These are phyloP conservation scores for Lactarius tabidus DNA, from an alignment of 768 basidiomycete species.

Conservation along the genomic window DNA sequence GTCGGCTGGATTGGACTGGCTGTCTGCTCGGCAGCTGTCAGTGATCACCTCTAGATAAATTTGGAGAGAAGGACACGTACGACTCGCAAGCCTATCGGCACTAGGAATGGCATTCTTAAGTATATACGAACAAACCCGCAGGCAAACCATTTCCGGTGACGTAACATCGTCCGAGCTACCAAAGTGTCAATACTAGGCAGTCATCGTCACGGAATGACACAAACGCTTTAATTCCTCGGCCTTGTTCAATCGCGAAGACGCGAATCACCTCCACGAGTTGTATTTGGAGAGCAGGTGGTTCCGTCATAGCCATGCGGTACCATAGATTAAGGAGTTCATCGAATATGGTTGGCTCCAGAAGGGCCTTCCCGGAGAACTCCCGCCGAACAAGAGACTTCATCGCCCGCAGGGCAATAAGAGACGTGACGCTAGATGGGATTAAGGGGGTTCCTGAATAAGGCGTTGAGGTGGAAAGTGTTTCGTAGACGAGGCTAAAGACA, in stretches of 20 bases:
- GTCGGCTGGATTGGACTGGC: slow-evolving; percentile 42
- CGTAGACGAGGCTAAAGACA: slow-evolving; percentile 91
- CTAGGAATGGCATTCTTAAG: slow-evolving; percentile 67
- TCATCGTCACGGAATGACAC: not conserved
- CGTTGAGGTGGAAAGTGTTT: slow-evolving; percentile 68
- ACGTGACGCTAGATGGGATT: slow-evolving; percentile 39
- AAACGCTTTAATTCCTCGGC: slow-evolving; percentile 20
- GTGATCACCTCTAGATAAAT: not conserved
- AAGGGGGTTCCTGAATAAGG: slow-evolving; percentile 48
- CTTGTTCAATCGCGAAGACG: slow-evolving; percentile 39
- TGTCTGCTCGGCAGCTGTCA: slow-evolving; percentile 36
- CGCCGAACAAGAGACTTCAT: slow-evolving; percentile 77
- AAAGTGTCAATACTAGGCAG: slow-evolving; percentile 8
- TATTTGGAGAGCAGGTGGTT: slow-evolving; percentile 64
- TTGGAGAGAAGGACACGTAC: slow-evolving; percentile 35
- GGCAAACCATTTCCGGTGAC: slow-evolving; percentile 49
- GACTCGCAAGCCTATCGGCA: slow-evolving; percentile 46
- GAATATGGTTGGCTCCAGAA: slow-evolving; percentile 78
- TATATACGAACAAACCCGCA: slow-evolving; percentile 78
- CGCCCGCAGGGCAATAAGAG: slow-evolving; percentile 64
- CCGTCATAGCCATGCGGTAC: slow-evolving; percentile 88
- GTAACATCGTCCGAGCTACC: slow-evolving; percentile 13
- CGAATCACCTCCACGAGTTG: slow-evolving; percentile 68
- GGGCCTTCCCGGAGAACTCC: slow-evolving; percentile 74
- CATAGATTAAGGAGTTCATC: slow-evolving; percentile 87